A percentile compares a stretch with the other conserved stretches of the same genome.
Evolutionary conservation across 2,329 filamentous ascomycete genomes (phyloP).

Genomic region (Aspergillus ruber): DNA sequence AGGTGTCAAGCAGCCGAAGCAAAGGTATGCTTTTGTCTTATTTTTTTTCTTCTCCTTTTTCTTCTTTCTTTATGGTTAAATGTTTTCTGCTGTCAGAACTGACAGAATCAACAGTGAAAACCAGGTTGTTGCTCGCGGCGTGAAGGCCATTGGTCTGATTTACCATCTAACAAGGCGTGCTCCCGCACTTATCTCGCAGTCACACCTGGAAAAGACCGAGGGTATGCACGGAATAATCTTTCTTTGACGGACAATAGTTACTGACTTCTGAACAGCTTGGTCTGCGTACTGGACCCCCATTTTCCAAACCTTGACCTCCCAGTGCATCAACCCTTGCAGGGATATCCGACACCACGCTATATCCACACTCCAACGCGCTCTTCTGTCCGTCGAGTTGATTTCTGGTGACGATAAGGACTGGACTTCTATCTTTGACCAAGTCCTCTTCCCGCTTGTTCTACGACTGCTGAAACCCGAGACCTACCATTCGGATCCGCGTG

Average conservation of each 20-base stretch:
- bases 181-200: constrained; percentile 82
- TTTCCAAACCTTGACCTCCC: constrained; percentile 77
- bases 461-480: constrained; percentile 89
- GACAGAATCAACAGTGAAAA: constrained; percentile 50
- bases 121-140: constrained; percentile 67
- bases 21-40: constrained; percentile 44
- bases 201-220: constrained; percentile 81
- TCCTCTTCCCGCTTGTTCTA: constrained; percentile 84
- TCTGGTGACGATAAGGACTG: constrained; percentile 82
- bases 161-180: constrained; percentile 76
- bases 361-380: constrained; percentile 72
- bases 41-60: constrained; percentile 8
- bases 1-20: constrained; percentile 46
- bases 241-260: too few relatives aligned
- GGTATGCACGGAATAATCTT: too few relatives aligned
- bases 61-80: background rate
- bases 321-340: constrained; percentile 90
- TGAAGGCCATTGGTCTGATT: constrained; percentile 73
- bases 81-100: constrained; percentile 5
- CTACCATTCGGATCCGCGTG: constrained; percentile 80
- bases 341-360: constrained; percentile 89
- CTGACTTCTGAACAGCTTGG: constrained; percentile 59
- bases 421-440: constrained; percentile 90
- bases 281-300: constrained; percentile 96
- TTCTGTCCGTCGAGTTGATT: constrained; percentile 77